Evolutionary conservation across 2,329 filamentous ascomycete species (phyloP).

Genomic region (Hymenotorrendiella dingleyae): DNA sequence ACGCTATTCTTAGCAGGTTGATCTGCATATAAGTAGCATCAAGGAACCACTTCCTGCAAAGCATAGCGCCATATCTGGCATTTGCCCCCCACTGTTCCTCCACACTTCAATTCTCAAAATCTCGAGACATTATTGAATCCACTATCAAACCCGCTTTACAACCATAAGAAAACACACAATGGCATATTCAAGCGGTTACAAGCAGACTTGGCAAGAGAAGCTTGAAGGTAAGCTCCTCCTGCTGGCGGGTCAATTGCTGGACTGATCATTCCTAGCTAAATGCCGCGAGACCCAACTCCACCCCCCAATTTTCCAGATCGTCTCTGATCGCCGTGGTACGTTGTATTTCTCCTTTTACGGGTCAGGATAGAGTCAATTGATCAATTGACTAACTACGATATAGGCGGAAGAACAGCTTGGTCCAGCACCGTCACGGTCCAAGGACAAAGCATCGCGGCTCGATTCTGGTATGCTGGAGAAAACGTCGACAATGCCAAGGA

Average conservation of each 20-base stretch:
- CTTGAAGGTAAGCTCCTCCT: constrained; percentile 31
- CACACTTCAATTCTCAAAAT: no score
- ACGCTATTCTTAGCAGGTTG: constrained; percentile 5
- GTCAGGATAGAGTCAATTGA: constrained; percentile 1
- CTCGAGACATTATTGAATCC: no score
- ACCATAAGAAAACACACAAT: no score
- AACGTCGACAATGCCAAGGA: constrained; percentile 84
- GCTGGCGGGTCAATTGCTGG: constrained; percentile 9
- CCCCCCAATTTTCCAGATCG: constrained; percentile 59
- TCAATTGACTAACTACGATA: constrained; percentile 25
- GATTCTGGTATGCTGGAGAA: constrained; percentile 88
- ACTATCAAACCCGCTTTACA: no score
- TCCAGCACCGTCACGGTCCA: constrained; percentile 72
- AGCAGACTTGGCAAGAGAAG: constrained; percentile 33
- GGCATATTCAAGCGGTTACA: constrained; percentile 27
- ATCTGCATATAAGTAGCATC: constrained; percentile 29
- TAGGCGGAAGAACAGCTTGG: constrained; percentile 88
- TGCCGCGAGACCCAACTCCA: constrained; percentile 49
- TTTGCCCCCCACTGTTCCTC: constrained; percentile 24
- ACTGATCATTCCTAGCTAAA: constrained; percentile 41
- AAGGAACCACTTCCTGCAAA: constrained; percentile 26
- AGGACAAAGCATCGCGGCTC: constrained; percentile 59
- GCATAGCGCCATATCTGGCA: constrained; percentile 27
- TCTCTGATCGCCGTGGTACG: constrained; percentile 70
- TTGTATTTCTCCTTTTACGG: constrained; percentile 3